Percentiles rank a stretch among this genome's conserved stretches.
Evolutionary conservation across 139 green algal genomes (phyloP).

Genomic region (Chlamydomonas asymmetrica): DNA sequence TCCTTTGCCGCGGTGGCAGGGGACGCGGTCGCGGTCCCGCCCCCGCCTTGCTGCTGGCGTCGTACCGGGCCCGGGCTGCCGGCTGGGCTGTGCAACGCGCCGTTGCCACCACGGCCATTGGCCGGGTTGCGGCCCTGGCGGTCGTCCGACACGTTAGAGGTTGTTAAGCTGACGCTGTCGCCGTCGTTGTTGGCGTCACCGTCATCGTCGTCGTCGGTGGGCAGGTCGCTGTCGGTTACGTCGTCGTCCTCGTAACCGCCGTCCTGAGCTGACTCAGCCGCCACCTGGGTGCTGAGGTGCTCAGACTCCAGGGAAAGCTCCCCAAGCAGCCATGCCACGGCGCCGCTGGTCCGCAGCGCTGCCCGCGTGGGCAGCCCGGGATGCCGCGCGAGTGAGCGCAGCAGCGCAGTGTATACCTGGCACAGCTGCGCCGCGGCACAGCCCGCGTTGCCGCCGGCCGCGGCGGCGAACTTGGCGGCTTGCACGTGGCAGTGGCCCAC

Average conservation of each 20-base stretch:
- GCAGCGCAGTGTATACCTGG: conserved; percentile 20
- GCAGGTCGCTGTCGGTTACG: background rate
- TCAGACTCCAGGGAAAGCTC: conserved; percentile 63
- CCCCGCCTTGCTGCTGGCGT: background rate
- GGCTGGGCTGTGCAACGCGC: background rate
- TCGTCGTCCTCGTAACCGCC: background rate
- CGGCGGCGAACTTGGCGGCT: conserved; percentile 53
- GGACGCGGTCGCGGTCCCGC: background rate
- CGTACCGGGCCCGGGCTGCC: background rate
- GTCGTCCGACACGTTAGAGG: too few species aligned
- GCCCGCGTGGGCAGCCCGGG: background rate
- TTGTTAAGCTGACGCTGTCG: background rate
- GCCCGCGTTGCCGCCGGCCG: background rate
- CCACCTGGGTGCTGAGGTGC: conserved; percentile 5
- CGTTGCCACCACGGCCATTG: background rate
- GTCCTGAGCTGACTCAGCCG: background rate
- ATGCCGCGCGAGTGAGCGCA: conserved; percentile 21
- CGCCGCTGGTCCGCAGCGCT: conserved; percentile 9
- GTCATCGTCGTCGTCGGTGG: background rate
- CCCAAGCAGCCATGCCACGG: conserved; percentile 53
- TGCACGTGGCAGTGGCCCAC: conserved; percentile 48
- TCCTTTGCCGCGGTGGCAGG: background rate
- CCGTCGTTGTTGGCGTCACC: background rate
- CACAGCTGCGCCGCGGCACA: conserved; percentile 29
- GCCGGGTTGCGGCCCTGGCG: too few species aligned